Percentiles rank a stretch among this genome's conserved stretches.
phyloP scores from a whole-genome alignment of 176 grass and related monocot species.

The Panicum miliaceum region DNA sequence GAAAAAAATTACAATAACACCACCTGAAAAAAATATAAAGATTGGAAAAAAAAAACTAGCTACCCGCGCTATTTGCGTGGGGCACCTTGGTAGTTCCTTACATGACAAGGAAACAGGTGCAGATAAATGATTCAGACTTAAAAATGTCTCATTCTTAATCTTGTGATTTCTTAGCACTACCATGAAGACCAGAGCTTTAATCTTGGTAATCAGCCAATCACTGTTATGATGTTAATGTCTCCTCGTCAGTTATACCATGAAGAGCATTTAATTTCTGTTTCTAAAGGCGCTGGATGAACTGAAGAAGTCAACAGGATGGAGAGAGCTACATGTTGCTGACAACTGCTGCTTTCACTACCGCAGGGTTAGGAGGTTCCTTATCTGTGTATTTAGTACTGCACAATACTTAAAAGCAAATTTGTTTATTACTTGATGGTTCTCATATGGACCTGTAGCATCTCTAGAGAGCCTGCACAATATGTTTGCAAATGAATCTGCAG shows the following conservation, averaged over 20 bases:
- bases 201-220: not conserved
- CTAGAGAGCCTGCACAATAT: not conserved
- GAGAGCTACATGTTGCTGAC: slow-evolving; percentile 83
- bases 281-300: slow-evolving; percentile 75
- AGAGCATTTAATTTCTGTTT: slow-evolving; percentile 37
- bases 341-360: slow-evolving; percentile 89
- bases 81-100: too few relatives aligned
- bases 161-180: not conserved
- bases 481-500: slow-evolving; percentile 12
- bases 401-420: not conserved
- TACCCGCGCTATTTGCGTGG: too few relatives aligned
- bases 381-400: not conserved
- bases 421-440: not conserved
- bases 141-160: slow-evolving; percentile 4
- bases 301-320: slow-evolving; percentile 72
- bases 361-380: slow-evolving; percentile 52
- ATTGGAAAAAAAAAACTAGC: too few relatives aligned
- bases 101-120: slow-evolving; percentile 74
- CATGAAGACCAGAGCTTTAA: not conserved
- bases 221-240: not conserved
- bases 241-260: not conserved
- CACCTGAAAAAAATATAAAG: too few relatives aligned
- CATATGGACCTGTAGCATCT: slow-evolving; percentile 4
- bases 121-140: not conserved
- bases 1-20: too few relatives aligned